Evolutionary conservation across 2,329 filamentous ascomycete genomes (phyloP), one percentile per base, ranked within the genome.

Genomic region (Rutstroemia sp.): DNA sequence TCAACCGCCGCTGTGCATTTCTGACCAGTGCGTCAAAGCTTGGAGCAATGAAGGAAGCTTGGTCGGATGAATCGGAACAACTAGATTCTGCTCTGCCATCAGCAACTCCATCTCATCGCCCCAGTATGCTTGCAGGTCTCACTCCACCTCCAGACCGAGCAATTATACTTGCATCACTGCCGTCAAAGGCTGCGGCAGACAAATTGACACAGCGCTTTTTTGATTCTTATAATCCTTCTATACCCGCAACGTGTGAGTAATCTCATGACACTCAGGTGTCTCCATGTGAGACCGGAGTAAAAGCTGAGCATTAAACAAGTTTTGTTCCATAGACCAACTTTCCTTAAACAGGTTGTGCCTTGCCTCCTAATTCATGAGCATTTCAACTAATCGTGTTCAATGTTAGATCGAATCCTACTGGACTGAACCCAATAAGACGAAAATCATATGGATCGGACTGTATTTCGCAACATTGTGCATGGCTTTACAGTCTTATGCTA

Each of bases 171-270:
- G 68, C 68, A n/a, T 63, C 75, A 42, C 60, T 83, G 8, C 79
- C 79, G 2, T 71, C 76, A 16, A 74, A 72, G 54, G 65, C 68
- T 2, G 67, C 77, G 8, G 71, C 73, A 14, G 79, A 80, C 60
- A 73, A 75, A 45, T 69, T 83, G 34, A 71, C 80, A 58, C 73
- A 74, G 60, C 71, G 76, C 47, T 82, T 80, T 62, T 82, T 82
- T 62, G 71, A 72, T 46, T 77, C 76, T 0, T 74, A 76, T 58
- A 78, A 73, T 54, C 78, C 79, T 16, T 77, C 78, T 34, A 74
- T 78, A 56, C 75, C 77, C 78, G 67, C 64, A 69, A 65, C 8
- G 44, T 59, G 42, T 46, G 21, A 23, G 42, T 46, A 19, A 46
- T 7, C 19, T 17, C 9, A 14, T n/a, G 39, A 42, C 16, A 17